phyloP scores from a whole-genome alignment of 495 filamentous ascomycete species.

The Penicillium bovifimosum region DNA sequence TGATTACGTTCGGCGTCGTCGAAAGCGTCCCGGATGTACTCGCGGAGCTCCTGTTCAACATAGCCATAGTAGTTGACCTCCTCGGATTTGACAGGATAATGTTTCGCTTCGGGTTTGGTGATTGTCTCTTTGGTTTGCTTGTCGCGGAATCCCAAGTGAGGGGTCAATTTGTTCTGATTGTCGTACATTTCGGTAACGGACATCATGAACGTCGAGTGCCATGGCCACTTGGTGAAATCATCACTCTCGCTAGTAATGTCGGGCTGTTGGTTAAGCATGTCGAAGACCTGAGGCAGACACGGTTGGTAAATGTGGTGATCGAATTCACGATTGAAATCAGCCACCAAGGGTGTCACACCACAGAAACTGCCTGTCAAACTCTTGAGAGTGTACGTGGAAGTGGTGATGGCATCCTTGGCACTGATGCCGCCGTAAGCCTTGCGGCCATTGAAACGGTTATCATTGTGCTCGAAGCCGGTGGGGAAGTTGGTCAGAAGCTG shows the following conservation, averaged over 20 bases:
- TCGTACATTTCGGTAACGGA: constrained; percentile 46
- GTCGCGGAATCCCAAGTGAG: constrained; percentile 37
- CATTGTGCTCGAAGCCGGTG: constrained; percentile 30
- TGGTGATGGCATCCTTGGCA: constrained; percentile 38
- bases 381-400: constrained; percentile 46
- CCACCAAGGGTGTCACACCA: constrained; percentile 42
- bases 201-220: constrained; percentile 46
- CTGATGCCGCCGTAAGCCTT: constrained; percentile 40
- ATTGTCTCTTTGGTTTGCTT: constrained; percentile 39
- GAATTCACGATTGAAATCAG: constrained; percentile 46
- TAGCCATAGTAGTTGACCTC: constrained; percentile 50
- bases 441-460: constrained; percentile 7
- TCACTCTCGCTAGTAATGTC: constrained; percentile 21
- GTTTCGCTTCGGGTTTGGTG: constrained; percentile 31
- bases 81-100: constrained; percentile 29
- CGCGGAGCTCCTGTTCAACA: constrained; percentile 38
- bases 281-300: constrained; percentile 41
- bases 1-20: constrained; percentile 38
- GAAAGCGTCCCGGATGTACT: constrained; percentile 45
- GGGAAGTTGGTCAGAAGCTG: constrained; percentile 40
- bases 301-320: constrained; percentile 47
- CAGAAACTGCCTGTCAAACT: constrained; percentile 43
- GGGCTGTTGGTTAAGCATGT: constrained; percentile 32
- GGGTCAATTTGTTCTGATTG: constrained; percentile 37
- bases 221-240: constrained; percentile 32